Conservation (phyloP, 192 early-diverging fungal genomes). For the Gonapodya prolifera region DNA sequence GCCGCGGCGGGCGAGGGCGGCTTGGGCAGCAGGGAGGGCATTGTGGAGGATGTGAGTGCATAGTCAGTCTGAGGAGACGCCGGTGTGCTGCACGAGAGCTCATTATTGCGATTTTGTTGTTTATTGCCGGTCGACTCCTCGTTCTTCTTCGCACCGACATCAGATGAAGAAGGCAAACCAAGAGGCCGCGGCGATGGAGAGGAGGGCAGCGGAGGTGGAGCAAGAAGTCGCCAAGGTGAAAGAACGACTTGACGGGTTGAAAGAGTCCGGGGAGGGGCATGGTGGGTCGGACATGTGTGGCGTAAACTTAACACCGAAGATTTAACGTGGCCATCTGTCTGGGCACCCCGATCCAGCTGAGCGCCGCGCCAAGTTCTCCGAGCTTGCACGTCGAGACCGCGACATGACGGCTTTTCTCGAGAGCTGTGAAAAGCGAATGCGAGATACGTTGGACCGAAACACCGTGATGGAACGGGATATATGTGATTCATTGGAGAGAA, state of each 20-base stretch:
- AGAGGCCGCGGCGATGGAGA: slow-evolving; percentile 47
- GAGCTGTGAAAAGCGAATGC: slow-evolving; percentile 24
- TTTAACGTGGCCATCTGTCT: not conserved
- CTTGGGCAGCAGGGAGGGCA: slow-evolving; percentile 20
- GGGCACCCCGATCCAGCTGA: slow-evolving; percentile 18
- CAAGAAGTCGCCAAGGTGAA: slow-evolving; percentile 25
- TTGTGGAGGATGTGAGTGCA: slow-evolving; percentile 36
- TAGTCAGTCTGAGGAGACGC: slow-evolving; percentile 29
- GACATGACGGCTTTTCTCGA: slow-evolving; percentile 47
- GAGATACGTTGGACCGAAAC: slow-evolving; percentile 19
- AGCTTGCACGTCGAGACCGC: slow-evolving; percentile 38
- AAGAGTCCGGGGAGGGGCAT: not conserved
- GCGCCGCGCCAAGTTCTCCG: slow-evolving; percentile 40
- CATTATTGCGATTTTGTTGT: not conserved
- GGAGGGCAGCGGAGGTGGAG: slow-evolving; percentile 34
- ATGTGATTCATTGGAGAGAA: slow-evolving; percentile 23
- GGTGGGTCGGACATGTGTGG: not conserved
- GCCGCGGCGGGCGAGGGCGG: slow-evolving; percentile 18
- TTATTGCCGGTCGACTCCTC: not conserved
- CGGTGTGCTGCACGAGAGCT: slow-evolving; percentile 23
- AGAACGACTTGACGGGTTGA: slow-evolving; percentile 17
- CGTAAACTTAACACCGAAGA: not conserved
- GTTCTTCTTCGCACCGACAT: not conserved
- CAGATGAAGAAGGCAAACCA: slow-evolving; percentile 47
- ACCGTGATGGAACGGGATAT: slow-evolving; percentile 22